Percentiles rank a stretch among this genome's conserved stretches.
Evolutionary conservation across 192 early-diverging fungal species (phyloP).

Genomic region (Podila verticillata): DNA sequence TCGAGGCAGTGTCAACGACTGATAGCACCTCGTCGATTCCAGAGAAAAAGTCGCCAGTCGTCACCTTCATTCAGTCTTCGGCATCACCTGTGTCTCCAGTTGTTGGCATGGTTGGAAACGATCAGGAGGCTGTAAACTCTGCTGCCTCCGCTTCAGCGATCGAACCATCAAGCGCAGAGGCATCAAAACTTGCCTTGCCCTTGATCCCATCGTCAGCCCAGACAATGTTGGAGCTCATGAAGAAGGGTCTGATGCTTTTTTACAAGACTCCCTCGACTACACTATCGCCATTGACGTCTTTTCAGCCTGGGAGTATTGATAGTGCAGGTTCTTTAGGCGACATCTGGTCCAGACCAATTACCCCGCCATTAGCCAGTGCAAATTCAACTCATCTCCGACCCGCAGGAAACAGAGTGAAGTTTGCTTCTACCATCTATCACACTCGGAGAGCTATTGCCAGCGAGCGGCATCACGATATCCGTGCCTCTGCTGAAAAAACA

Average conservation of each 20-base stretch:
- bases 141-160: not conserved
- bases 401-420: not conserved
- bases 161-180: too few relatives aligned
- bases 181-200: too few relatives aligned
- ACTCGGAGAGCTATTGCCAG: not conserved
- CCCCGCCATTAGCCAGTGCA: not conserved
- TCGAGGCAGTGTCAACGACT: not conserved
- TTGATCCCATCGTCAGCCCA: too few relatives aligned
- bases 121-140: not conserved
- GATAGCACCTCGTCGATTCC: not conserved
- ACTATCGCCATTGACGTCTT: too few relatives aligned
- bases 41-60: not conserved
- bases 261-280: too few relatives aligned
- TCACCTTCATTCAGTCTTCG: not conserved
- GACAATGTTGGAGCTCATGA: too few relatives aligned
- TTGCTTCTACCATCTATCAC: not conserved
- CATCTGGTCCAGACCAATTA: not conserved
- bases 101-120: not conserved
- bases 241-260: too few relatives aligned
- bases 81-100: not conserved
- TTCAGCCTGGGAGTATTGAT: too few relatives aligned
- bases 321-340: too few relatives aligned
- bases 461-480: not conserved
- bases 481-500: not conserved
- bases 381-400: not conserved